A percentile compares a stretch with the other conserved stretches of the same genome.
These are phyloP conservation scores for Pseudogymnoascus sp. DNA, from an alignment of 2,329 filamentous ascomycete genomes.

Conservation along the genomic window DNA sequence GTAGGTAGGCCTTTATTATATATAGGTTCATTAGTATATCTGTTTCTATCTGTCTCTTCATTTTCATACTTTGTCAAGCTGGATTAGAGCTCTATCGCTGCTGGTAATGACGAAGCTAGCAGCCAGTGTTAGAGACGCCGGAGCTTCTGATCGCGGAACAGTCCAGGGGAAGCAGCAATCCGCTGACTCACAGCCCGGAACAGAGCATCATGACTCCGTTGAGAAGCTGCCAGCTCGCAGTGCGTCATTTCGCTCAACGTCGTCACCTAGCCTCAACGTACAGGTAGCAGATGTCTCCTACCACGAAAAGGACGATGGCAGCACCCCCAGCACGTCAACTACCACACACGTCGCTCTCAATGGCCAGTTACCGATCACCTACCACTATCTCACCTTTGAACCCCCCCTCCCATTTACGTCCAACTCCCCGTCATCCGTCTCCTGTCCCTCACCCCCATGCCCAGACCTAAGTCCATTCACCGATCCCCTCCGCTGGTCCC, in stretches of 20 bases:
- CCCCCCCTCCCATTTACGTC: slow-evolving; percentile 22
- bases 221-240: background rate
- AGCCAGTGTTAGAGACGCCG: background rate
- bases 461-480: slow-evolving; percentile 60
- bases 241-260: background rate
- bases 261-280: background rate
- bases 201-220: background rate
- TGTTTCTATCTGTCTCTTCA: background rate
- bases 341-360: background rate
- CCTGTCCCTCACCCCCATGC: slow-evolving; percentile 36
- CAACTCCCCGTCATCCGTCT: slow-evolving; percentile 10
- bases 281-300: background rate
- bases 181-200: background rate
- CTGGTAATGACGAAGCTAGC: background rate
- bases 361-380: slow-evolving; percentile 17
- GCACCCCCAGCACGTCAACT: background rate
- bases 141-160: background rate
- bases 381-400: slow-evolving; percentile 27
- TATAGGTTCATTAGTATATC: background rate
- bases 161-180: background rate
- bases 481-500: slow-evolving; percentile 68
- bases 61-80: background rate
- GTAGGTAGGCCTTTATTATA: background rate
- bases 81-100: background rate
- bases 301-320: background rate